phyloP scores from a whole-genome alignment of 2,329 filamentous ascomycete genomes.

The Colletotrichum sp. region DNA sequence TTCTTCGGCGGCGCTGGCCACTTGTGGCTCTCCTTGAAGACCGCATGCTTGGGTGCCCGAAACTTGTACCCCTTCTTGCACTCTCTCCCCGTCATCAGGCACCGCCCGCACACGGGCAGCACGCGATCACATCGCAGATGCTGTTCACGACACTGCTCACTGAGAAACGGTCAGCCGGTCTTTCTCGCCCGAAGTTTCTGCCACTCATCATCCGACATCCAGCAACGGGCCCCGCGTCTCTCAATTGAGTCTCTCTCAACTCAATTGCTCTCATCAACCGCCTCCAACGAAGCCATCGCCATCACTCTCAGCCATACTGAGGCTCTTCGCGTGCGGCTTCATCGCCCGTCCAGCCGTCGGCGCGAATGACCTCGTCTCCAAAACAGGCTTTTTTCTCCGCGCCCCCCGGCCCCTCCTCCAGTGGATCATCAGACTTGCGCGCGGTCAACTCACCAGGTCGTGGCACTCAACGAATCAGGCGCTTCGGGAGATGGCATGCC shows the following conservation, averaged over 20 bases:
- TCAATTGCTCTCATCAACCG: background rate
- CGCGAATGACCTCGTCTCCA: constrained; percentile 12
- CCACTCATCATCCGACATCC: background rate
- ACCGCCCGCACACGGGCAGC: constrained; percentile 21
- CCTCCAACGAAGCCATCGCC: background rate
- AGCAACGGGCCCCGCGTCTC: background rate
- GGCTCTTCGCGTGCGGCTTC: background rate
- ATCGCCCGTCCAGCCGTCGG: background rate
- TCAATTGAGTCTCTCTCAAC: background rate
- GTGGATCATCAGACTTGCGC: constrained; percentile 14
- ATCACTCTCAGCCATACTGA: background rate
- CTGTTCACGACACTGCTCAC: constrained; percentile 51
- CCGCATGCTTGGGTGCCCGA: constrained; percentile 15
- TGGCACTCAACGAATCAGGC: constrained; percentile 24
- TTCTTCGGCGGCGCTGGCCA: constrained; percentile 15
- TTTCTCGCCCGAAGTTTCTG: background rate
- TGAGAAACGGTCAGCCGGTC: constrained; percentile 25
- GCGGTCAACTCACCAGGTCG: constrained; percentile 22
- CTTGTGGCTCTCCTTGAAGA: constrained; percentile 20
- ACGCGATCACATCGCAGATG: constrained; percentile 47
- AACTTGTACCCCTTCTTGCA: constrained; percentile 25
- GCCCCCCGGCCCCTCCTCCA: background rate
- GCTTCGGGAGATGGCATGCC: constrained; percentile 22
- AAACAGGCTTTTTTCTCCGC: constrained; percentile 19
- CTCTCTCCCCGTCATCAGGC: constrained; percentile 18